A percentile compares a stretch with the other conserved stretches of the same genome.
Conservation (phyloP, 75 land plant genomes). For the Picea glauca region DNA sequence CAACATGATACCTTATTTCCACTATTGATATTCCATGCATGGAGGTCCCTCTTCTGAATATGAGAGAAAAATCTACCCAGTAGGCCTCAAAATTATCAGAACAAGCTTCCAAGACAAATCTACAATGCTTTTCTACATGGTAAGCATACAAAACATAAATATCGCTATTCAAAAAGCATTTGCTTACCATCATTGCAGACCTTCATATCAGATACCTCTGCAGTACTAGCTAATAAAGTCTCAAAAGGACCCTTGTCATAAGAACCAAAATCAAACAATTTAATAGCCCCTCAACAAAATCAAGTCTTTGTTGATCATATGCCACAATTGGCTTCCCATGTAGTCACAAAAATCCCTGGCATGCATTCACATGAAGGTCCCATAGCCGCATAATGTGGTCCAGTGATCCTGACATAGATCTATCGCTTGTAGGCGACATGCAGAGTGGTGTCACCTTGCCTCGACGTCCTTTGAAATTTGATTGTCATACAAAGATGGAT, state of each 20-base stretch:
- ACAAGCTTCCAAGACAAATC: no score
- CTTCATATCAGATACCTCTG: conserved; percentile 93
- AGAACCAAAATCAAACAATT: conserved; percentile 92
- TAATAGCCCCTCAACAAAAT: conserved; percentile 96
- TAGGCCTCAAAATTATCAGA: no score
- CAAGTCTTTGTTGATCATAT: conserved; percentile 98
- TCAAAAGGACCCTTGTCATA: conserved; percentile 99
- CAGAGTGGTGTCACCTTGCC: conserved; percentile 94
- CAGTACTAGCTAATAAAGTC: conserved; percentile 87
- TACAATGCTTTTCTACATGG: conserved; percentile 65
- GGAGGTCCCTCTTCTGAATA: conserved; percentile 86
- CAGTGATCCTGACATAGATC: conserved; percentile 98
- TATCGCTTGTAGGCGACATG: conserved; percentile 96
- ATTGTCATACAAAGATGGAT: conserved; percentile 95
- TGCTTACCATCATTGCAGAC: conserved; percentile 98
- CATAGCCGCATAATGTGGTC: conserved; percentile 94
- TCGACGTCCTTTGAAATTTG: conserved; percentile 89
- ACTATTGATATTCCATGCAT: conserved; percentile 69
- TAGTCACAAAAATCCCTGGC: conserved; percentile 87
- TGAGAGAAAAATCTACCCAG: no score
- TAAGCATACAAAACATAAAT: conserved; percentile 95
- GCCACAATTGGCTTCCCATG: conserved; percentile 95
- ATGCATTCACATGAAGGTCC: conserved; percentile 98
- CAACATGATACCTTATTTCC: conserved; percentile 83
- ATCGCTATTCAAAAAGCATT: conserved; percentile 83